Base-by-base conservation (phyloP, 768 basidiomycete genomes). In the Lactarius sanguifluus region DNA sequence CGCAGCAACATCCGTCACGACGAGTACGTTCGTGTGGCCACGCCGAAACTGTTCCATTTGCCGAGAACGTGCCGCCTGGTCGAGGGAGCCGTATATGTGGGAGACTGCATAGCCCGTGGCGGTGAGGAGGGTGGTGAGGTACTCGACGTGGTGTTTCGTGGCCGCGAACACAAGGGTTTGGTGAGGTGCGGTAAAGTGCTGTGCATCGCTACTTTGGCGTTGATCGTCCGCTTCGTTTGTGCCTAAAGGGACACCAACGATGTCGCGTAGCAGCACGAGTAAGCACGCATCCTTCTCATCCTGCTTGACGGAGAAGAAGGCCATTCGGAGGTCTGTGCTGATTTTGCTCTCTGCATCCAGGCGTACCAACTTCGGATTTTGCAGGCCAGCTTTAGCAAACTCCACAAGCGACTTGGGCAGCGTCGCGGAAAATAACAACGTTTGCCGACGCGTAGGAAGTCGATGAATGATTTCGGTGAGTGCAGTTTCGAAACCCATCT, bases 101-200 rank as follows among this genome's bases (percentile, higher is more conserved):
- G 96, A 96, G 20, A 93, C 89, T 2, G 92, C 80, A 74, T 96
- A 99, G 13, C 94, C 93, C 10, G 90, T 88, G 15, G 89, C 83
- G 4, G 81, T 82, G 62, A 99, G 82, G 5, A 99, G 81, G 52
- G 83, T 84, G 2, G 86, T 83, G 55, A 98, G 83, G 75, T 97
- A 99, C 77, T 98, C 97, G 73, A 99, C 95, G 71, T 99, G 97
- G 73, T 99, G 97, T 76, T 99, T 98, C 23, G 97, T 99, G 7
- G 96, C 94, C 3, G 90, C 88, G 72, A 99, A 99, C 9, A 99
- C 84, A 58, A 99, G 86, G 1, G 95, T 95, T 77, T 99, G 97
- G 75, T 95, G 90, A 28, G 92, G 86, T 2, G 87, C 86, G 8
- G 85, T 85, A 47, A 78, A 74, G n/a, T 76, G 77, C n/a, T 74